phyloP scores from a whole-genome alignment of 441 rosid species.

The Metrosideros polymorpha region DNA sequence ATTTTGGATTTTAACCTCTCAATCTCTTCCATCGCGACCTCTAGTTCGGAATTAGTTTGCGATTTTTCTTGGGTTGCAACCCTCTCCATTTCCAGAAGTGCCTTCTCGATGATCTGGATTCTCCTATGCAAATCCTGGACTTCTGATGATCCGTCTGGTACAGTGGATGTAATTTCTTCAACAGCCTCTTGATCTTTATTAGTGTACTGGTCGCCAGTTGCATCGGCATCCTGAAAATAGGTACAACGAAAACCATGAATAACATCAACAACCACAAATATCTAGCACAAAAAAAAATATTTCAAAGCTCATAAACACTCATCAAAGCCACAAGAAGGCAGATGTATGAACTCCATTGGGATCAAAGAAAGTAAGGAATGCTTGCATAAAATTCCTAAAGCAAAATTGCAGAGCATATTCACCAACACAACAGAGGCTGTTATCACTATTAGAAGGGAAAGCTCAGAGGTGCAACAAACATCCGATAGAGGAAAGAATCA shows the following conservation, averaged over 20 bases:
- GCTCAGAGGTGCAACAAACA: neutral
- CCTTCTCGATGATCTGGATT: slow-evolving; percentile 56
- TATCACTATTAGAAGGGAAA: neutral
- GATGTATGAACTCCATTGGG: neutral
- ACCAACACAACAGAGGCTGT: neutral
- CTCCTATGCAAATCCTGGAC: slow-evolving; percentile 46
- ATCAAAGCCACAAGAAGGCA: neutral
- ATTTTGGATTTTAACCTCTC: slow-evolving; percentile 37
- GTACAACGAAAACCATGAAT: neutral
- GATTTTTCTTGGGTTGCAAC: slow-evolving; percentile 36
- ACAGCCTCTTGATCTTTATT: slow-evolving; percentile 22
- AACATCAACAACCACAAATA: neutral
- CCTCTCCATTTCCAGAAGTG: slow-evolving; percentile 49
- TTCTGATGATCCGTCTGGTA: slow-evolving; percentile 25
- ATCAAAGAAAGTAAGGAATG: neutral
- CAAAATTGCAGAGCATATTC: neutral
- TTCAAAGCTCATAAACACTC: slow-evolving; percentile 10
- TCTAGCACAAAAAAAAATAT: neutral
- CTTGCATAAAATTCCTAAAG: neutral
- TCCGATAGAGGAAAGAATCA: neutral
- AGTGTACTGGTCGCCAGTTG: slow-evolving; percentile 3
- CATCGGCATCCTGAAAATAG: slow-evolving; percentile 33
- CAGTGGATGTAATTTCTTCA: slow-evolving; percentile 12
- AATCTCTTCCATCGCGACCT: slow-evolving; percentile 41
- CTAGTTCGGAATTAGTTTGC: slow-evolving; percentile 35